Percentiles rank a stretch among this genome's conserved stretches.
Conservation (phyloP, 179 eudicot species). For the Beta lomatogona region DNA sequence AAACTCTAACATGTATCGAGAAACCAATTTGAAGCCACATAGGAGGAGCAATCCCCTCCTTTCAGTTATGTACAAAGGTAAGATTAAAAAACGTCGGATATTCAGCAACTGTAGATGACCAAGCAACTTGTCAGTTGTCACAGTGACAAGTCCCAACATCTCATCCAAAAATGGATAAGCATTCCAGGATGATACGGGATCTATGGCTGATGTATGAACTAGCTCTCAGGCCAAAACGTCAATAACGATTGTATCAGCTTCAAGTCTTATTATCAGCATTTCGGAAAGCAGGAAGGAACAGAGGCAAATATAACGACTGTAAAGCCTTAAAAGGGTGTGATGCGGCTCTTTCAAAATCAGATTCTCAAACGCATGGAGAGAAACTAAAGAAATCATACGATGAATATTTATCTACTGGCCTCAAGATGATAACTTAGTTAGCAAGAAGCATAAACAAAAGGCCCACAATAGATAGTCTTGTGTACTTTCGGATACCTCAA, state of each 20-base stretch:
- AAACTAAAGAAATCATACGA: neutral
- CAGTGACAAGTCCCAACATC: neutral
- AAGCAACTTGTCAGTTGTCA: neutral
- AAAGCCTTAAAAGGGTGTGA: neutral
- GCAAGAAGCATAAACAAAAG: neutral
- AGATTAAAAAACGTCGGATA: neutral
- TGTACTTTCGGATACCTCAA: slow-evolving; percentile 58
- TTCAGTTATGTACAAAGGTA: neutral
- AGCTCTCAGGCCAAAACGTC: neutral
- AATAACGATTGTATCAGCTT: neutral
- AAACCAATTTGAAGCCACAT: neutral
- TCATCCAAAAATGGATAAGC: neutral
- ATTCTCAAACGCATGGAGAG: neutral
- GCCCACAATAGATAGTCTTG: neutral
- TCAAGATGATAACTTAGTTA: neutral
- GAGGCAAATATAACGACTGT: neutral
- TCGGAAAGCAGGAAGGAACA: neutral
- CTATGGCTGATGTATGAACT: neutral
- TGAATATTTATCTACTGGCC: neutral
- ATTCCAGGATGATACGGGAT: neutral
- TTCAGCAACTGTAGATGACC: neutral
- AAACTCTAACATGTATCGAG: neutral
- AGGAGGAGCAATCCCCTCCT: neutral
- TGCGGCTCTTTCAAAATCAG: neutral
- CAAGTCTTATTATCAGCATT: neutral